These are phyloP conservation scores for Curvularia verruculosa DNA, from an alignment of 2,329 filamentous ascomycete species.

Conservation along the genomic window DNA sequence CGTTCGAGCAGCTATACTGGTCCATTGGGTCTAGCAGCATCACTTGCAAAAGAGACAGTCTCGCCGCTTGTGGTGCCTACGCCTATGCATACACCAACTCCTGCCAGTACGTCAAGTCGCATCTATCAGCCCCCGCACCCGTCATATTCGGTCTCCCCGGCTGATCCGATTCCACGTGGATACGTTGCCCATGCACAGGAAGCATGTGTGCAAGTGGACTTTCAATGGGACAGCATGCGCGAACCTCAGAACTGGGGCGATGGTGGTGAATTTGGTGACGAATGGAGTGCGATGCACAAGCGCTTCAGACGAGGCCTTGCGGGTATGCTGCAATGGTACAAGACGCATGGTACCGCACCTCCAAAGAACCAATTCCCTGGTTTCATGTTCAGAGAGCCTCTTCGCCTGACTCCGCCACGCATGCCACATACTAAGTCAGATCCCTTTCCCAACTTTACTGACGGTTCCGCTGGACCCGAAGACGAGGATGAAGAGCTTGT, in stretches of 20 bases:
- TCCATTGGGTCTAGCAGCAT: constrained; percentile 27
- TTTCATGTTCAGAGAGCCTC: constrained; percentile 39
- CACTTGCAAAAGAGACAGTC: constrained; percentile 33
- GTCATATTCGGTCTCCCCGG: constrained; percentile 79
- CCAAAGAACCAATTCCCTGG: constrained; percentile 42
- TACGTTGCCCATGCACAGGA: constrained; percentile 91
- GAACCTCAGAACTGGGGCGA: constrained; percentile 80
- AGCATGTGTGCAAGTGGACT: constrained; percentile 84
- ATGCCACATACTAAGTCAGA: constrained; percentile 30
- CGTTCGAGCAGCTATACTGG: constrained; percentile 54
- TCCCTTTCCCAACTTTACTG: constrained; percentile 43
- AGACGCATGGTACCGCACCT: constrained; percentile 52
- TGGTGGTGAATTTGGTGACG: constrained; percentile 86
- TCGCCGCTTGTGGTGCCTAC: constrained; percentile 17
- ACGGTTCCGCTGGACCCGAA: constrained; percentile 52
- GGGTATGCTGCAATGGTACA: constrained; percentile 84
- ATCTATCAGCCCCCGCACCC: constrained; percentile 78
- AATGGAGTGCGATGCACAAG: constrained; percentile 95
- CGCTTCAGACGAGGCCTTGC: constrained; percentile 82
- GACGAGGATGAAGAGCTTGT: constrained; percentile 72
- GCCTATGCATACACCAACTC: constrained; percentile 22
- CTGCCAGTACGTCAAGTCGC: constrained; percentile 30
- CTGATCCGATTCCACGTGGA: constrained; percentile 81
- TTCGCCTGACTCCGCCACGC: constrained; percentile 20
- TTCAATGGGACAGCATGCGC: constrained; percentile 93